These are phyloP conservation scores for Colletotrichum camelliae DNA, from an alignment of 2,329 filamentous ascomycete species.

Conservation along the genomic window DNA sequence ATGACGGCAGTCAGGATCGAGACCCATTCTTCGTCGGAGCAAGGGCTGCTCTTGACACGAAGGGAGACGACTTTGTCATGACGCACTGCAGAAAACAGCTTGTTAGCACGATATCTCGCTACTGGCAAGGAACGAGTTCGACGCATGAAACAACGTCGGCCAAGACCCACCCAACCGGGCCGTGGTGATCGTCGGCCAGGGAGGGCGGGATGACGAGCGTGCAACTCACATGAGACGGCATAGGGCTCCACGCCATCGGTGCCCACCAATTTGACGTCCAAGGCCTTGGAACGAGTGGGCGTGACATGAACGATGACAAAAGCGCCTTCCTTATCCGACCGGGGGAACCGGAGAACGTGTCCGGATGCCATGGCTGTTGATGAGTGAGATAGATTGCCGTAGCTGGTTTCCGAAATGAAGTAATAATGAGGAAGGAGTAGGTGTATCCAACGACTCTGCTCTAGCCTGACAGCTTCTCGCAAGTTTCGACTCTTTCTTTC, in stretches of 20 bases:
- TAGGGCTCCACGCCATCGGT: conserved; percentile 72
- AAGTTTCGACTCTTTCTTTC: background rate
- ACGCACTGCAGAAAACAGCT: conserved; percentile 20
- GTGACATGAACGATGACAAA: conserved; percentile 68
- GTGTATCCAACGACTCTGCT: background rate
- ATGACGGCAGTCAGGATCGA: conserved; percentile 63
- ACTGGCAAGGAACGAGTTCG: conserved; percentile 1
- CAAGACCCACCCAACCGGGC: conserved; percentile 15
- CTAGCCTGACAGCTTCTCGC: background rate
- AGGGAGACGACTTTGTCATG: conserved; percentile 60
- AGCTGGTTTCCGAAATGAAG: background rate
- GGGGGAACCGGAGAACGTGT: conserved; percentile 61
- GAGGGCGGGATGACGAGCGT: conserved; percentile 13
- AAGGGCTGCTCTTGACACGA: conserved; percentile 58
- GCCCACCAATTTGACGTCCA: conserved; percentile 71
- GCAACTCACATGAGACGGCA: conserved; percentile 58
- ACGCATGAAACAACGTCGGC: conserved; percentile 25
- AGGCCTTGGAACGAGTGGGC: conserved; percentile 49
- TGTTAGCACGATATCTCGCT: conserved; percentile 1
- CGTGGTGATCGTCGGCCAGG: conserved; percentile 18
- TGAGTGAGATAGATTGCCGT: background rate
- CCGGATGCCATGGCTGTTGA: conserved; percentile 10
- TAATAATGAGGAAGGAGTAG: background rate
- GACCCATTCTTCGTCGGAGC: conserved; percentile 71
- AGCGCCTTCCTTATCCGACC: conserved; percentile 55